Percentiles rank a stretch among this genome's conserved stretches.
These are phyloP conservation scores for Effrenium voratum DNA, from an alignment of 73 alveolate genomes.

Conservation along the genomic window DNA sequence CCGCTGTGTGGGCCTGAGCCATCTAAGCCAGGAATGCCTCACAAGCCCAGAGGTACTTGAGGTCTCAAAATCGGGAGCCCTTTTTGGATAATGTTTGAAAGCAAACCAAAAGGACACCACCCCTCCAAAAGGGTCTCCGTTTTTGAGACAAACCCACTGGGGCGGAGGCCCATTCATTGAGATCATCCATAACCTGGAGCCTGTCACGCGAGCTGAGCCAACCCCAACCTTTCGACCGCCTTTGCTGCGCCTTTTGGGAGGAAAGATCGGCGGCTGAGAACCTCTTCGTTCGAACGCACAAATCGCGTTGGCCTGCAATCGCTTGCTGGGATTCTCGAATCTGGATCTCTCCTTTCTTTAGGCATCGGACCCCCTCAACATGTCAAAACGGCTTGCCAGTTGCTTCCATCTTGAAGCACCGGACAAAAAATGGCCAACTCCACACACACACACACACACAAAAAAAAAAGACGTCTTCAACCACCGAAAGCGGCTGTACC, in stretches of 20 bases:
- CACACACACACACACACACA: background rate
- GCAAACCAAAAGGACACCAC: too few relatives aligned
- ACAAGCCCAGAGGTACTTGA: too few relatives aligned
- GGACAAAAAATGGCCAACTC: background rate
- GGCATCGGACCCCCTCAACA: too few relatives aligned
- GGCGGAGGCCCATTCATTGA: conserved; percentile 57
- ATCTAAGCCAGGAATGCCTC: too few relatives aligned
- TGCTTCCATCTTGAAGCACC: too few relatives aligned
- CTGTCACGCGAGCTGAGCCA: background rate
- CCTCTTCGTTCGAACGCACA: conserved; percentile 83
- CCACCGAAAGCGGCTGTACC: background rate
- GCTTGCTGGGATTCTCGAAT: too few relatives aligned
- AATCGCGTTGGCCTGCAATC: conserved; percentile 67
- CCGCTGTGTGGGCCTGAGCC: background rate
- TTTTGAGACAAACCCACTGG: background rate
- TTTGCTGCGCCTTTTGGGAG: conserved; percentile 51
- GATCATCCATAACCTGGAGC: conserved; percentile 77
- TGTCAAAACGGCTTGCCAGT: too few relatives aligned
- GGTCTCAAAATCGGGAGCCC: too few relatives aligned
- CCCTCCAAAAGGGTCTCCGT: background rate
- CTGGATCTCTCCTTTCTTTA: too few relatives aligned
- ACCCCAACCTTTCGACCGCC: background rate
- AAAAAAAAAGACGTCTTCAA: background rate
- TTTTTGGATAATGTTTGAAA: too few relatives aligned
- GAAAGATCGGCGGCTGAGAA: conserved; percentile 49